phyloP scores from a whole-genome alignment of 306 rosid genomes.

The Quercus glauca region DNA sequence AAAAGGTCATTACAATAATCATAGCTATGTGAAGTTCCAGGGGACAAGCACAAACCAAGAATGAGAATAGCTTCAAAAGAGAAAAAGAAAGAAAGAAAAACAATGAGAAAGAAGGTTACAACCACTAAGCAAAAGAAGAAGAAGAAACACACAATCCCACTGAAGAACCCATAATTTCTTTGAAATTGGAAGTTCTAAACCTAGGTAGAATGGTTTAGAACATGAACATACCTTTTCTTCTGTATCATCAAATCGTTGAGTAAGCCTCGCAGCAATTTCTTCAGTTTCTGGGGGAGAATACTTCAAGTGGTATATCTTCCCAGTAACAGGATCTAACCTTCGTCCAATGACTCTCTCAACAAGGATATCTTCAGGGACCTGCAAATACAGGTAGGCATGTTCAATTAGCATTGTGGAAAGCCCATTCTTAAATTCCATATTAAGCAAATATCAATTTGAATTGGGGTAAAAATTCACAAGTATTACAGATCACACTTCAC shows the following conservation, averaged over 20 bases:
- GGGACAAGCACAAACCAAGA: neutral
- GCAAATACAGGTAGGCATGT: constrained; percentile 24
- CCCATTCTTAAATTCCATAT: neutral
- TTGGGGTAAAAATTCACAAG: neutral
- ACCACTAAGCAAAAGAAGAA: neutral
- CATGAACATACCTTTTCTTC: constrained; percentile 70
- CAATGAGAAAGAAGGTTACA: neutral
- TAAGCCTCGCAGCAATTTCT: constrained; percentile 85
- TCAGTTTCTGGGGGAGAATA: constrained; percentile 82
- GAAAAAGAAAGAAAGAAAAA: constrained; percentile 6
- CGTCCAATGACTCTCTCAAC: constrained; percentile 94
- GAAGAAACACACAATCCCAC: neutral
- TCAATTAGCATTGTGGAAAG: neutral
- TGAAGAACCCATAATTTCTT: neutral
- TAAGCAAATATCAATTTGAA: neutral
- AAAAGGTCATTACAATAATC: constrained; percentile 3
- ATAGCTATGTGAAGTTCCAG: constrained; percentile 1
- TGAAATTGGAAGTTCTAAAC: constrained; percentile 3
- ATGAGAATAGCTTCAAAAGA: neutral
- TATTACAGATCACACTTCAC: neutral
- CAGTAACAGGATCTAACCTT: constrained; percentile 88
- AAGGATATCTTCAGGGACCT: constrained; percentile 86
- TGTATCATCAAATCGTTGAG: constrained; percentile 90
- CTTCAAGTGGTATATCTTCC: constrained; percentile 88
- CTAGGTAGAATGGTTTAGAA: neutral